Evolutionary conservation across 2,329 filamentous ascomycete species (phyloP), one percentile per base, ranked within the genome.

Genomic region (Neonectria sp.): DNA sequence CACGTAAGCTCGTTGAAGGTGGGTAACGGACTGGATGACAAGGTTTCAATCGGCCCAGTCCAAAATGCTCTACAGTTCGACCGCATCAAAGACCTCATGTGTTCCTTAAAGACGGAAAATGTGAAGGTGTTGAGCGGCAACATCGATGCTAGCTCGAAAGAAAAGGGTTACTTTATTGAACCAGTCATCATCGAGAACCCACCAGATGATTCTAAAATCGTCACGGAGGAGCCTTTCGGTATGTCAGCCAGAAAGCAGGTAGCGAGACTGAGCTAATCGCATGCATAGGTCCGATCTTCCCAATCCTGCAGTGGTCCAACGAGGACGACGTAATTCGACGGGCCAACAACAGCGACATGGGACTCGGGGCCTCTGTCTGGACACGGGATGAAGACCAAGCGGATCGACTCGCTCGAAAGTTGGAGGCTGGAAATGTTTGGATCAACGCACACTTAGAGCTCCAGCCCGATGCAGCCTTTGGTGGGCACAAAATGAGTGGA

Each of bases 61-160:
- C 88, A 90, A 73, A 90, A 90, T 76, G 75, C 80, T 59, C 86
- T 89, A 85, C 89, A 90, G 73, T 89, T 83, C 55, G 68, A 60
- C 11, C 55, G 65, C n/a, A 35, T 68, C 45, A 35, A 60, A 11
- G 5, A 12, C 6, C 53, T 66, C n/a, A 21, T 66, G 9, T 51
- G 15, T 1, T 52, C 31, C 9, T 29, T 66, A 17, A 40, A 46
- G 17, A 31, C 49, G 11, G 60, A 59, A 43, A 52, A 56, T 12
- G n/a, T 51, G 13, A 58, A 67, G 17, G 31, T 63, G 1, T 35
- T 43, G 4, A 55, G 55, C 2, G 60, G 65, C 1, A 27, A 5
- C 13, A 35, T 67, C 6, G 33, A 46, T 1, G 13, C 12, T 29
- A 27, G 12, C 46, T 43, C 48, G 7, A 27, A 8, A 12, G 13